These are phyloP conservation scores for Talaromyces albobiverticillius DNA, from an alignment of 2,329 filamentous ascomycete genomes.

Conservation along the genomic window DNA sequence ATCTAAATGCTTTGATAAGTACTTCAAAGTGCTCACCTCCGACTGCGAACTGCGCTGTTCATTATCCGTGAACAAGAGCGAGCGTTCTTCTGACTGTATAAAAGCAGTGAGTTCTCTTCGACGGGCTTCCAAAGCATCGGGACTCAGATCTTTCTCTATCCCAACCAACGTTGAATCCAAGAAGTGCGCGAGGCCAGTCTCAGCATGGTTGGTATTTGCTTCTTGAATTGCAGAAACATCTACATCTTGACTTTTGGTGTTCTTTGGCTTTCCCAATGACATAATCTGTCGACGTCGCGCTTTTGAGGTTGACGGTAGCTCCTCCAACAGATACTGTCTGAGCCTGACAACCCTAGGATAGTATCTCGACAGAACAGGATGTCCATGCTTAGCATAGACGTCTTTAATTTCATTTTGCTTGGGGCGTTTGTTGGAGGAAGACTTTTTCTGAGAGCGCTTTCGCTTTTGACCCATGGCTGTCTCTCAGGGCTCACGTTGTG, in stretches of 20 bases:
- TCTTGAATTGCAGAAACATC: not conserved
- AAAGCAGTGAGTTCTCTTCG: conserved; percentile 59
- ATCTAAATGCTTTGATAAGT: too few relatives aligned
- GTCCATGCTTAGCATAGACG: conserved; percentile 25
- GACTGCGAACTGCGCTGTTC: conserved; percentile 55
- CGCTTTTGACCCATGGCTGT: conserved; percentile 41
- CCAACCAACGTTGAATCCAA: conserved; percentile 72
- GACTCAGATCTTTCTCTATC: conserved; percentile 34
- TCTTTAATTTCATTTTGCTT: conserved; percentile 1
- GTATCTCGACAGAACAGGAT: conserved; percentile 66
- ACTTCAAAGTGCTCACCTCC: conserved; percentile 52
- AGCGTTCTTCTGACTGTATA: conserved; percentile 57
- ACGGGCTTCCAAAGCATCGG: conserved; percentile 34
- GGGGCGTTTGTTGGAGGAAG: conserved; percentile 9
- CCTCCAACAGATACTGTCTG: conserved; percentile 66
- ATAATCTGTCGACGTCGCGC: conserved; percentile 46
- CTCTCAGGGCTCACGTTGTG: not conserved
- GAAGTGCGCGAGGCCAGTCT: conserved; percentile 47
- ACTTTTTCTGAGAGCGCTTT: conserved; percentile 36
- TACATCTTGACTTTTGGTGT: not conserved
- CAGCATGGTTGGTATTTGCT: not conserved
- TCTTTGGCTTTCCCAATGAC: conserved; percentile 24
- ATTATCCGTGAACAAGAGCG: conserved; percentile 34
- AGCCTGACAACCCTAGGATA: conserved; percentile 66
- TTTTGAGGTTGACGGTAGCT: conserved; percentile 65